Percentiles rank a stretch among this genome's conserved stretches.
Evolutionary conservation across 306 rosid species (phyloP).

Genomic region (Urtica urens): DNA sequence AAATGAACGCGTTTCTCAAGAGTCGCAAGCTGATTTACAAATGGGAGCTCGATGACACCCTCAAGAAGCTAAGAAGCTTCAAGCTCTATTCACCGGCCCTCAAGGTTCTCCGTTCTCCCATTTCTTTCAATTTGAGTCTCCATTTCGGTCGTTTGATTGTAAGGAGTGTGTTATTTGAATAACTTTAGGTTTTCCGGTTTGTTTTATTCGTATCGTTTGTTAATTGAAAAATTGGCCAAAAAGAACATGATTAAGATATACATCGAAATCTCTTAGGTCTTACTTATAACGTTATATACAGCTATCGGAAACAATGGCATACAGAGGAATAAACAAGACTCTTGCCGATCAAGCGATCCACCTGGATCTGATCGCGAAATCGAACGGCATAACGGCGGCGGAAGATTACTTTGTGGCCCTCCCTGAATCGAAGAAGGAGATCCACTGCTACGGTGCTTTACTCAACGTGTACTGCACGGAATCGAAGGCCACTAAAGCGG

Average conservation of each 20-base stretch:
- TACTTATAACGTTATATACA: slow-evolving; percentile 22
- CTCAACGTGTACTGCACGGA: slow-evolving; percentile 94
- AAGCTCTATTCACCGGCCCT: slow-evolving; percentile 66
- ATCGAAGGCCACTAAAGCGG: slow-evolving; percentile 64
- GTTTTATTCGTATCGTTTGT: no score
- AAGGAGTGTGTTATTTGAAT: no score
- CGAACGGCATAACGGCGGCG: slow-evolving; percentile 56
- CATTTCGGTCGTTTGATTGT: no score
- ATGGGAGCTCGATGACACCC: slow-evolving; percentile 87
- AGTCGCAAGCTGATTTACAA: slow-evolving; percentile 66
- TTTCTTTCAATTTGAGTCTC: no score
- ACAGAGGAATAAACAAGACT: slow-evolving; percentile 72
- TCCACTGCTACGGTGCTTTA: slow-evolving; percentile 71
- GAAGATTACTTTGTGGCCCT: slow-evolving; percentile 64
- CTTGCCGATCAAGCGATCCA: slow-evolving; percentile 82
- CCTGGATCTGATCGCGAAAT: slow-evolving; percentile 72
- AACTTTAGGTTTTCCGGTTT: no score
- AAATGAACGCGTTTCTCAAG: slow-evolving; percentile 58
- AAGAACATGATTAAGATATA: no score
- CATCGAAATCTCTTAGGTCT: no score
- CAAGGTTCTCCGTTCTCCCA: no score
- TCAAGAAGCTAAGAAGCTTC: slow-evolving; percentile 73
- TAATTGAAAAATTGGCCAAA: no score
- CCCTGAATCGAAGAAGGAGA: slow-evolving; percentile 67
- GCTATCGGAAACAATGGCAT: slow-evolving; percentile 71